A percentile compares a stretch with the other conserved stretches of the same genome.
phyloP scores from a whole-genome alignment of 1,284 basidiomycete genomes.

The Sphagnurus paluster region DNA sequence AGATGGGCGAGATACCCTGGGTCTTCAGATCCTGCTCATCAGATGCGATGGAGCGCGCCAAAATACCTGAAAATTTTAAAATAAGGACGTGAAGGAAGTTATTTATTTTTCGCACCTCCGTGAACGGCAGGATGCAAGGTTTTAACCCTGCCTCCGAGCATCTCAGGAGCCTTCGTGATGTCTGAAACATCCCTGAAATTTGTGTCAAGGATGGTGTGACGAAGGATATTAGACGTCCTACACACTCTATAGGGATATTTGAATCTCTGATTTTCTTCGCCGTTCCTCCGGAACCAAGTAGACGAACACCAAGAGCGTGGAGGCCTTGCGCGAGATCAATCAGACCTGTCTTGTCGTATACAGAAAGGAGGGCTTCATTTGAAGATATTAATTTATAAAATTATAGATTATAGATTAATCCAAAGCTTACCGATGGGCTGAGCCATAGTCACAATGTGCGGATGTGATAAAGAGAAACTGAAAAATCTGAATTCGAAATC shows the following conservation, averaged over 20 bases:
- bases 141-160: constrained; percentile 98
- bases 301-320: constrained; percentile 77
- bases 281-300: constrained; percentile 95
- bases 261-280: constrained; percentile 97
- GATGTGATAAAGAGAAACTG: constrained; percentile 1
- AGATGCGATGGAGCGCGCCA: constrained; percentile 85
- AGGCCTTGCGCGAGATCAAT: constrained; percentile 89
- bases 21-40: constrained; percentile 82
- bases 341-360: constrained; percentile 95
- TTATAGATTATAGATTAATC: not conserved
- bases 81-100: not conserved
- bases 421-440: constrained; percentile 28
- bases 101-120: constrained; percentile 65
- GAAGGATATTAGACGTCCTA: too few species aligned
- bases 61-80: constrained; percentile 61
- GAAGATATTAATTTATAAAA: not conserved
- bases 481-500: not conserved
- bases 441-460: constrained; percentile 20
- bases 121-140: constrained; percentile 99
- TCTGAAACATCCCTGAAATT: constrained; percentile 88
- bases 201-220: not conserved
- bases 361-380: constrained; percentile 81
- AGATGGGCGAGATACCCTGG: constrained; percentile 87
- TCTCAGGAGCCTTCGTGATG: constrained; percentile 99
- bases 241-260: constrained; percentile 88